Conservation (phyloP, 176 grass and related monocot species). For the Ananas comosus region DNA sequence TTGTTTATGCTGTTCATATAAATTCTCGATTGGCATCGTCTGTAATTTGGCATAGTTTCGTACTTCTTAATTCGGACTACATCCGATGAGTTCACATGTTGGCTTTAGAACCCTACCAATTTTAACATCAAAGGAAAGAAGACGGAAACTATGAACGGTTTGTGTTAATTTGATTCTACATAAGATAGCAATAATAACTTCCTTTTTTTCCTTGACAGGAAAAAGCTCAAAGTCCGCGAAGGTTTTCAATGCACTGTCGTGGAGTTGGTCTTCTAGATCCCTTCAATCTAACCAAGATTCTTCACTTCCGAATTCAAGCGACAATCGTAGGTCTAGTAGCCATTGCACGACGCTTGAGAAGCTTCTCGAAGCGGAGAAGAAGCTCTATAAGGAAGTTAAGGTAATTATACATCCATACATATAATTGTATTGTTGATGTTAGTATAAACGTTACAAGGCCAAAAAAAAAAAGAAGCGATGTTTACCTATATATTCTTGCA, state of each 20-base stretch:
- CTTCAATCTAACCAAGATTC: slow-evolving; percentile 43
- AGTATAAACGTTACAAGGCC: not conserved
- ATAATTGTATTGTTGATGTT: not conserved
- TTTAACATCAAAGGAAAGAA: too few relatives aligned
- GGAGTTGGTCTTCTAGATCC: slow-evolving; percentile 84
- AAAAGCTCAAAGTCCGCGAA: slow-evolving; percentile 80
- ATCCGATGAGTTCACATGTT: too few relatives aligned
- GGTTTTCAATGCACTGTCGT: slow-evolving; percentile 81
- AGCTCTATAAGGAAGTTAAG: slow-evolving; percentile 95
- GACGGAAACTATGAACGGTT: too few relatives aligned
- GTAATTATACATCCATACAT: slow-evolving; percentile 22
- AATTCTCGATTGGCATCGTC: too few relatives aligned
- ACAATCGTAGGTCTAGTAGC: slow-evolving; percentile 48
- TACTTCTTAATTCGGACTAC: too few relatives aligned
- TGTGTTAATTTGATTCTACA: too few relatives aligned
- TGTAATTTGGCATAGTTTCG: too few relatives aligned
- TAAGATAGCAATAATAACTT: not conserved
- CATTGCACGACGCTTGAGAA: slow-evolving; percentile 83
- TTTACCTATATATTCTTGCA: too few relatives aligned
- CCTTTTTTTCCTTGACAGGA: slow-evolving; percentile 17
- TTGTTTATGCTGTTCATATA: too few relatives aligned
- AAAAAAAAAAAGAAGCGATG: not conserved
- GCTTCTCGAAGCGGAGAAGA: slow-evolving; percentile 77
- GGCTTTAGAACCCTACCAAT: too few relatives aligned
- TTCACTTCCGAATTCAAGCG: slow-evolving; percentile 45